Evolutionary conservation across 1,284 basidiomycete species (phyloP).

Genomic region (Sporisorium sorghi): DNA sequence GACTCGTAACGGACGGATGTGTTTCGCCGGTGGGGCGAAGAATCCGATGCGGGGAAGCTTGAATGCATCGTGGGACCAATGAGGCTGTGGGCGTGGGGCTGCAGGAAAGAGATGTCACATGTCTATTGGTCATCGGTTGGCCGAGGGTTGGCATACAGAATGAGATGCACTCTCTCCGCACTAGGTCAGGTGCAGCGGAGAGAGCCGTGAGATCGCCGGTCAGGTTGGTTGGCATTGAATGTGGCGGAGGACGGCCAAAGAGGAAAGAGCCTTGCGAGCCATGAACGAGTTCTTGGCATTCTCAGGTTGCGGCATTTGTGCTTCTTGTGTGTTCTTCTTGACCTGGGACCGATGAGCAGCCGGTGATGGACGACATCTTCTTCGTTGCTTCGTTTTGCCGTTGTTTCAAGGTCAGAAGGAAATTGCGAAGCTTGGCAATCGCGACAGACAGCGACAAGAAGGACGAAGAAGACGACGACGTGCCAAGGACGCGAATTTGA

Average conservation of each 20-base stretch:
- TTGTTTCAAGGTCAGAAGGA: not conserved
- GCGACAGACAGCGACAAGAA: too few relatives aligned
- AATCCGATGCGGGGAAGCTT: not conserved
- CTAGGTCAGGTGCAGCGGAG: slow-evolving; percentile 1
- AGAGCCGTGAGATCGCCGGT: slow-evolving; percentile 2
- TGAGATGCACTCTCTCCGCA: too few relatives aligned
- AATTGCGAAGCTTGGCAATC: slow-evolving; percentile 3
- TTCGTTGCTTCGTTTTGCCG: not conserved
- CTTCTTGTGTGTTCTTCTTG: not conserved
- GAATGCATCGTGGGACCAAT: not conserved
- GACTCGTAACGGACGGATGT: too few relatives aligned
- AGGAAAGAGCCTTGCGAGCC: not conserved
- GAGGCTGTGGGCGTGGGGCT: not conserved
- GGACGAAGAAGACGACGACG: not conserved
- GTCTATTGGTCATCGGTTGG: not conserved
- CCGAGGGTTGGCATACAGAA: not conserved
- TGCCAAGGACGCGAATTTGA: slow-evolving; percentile 12
- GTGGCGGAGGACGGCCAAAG: not conserved
- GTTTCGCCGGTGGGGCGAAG: too few relatives aligned
- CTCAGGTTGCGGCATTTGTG: not conserved
- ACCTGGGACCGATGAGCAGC: too few relatives aligned
- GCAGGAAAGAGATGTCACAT: slow-evolving; percentile 2
- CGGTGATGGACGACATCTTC: too few relatives aligned
- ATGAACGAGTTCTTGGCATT: slow-evolving; percentile 10
- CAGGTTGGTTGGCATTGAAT: not conserved